A percentile compares a stretch with the other conserved stretches of the same genome.
Conservation (phyloP, 768 basidiomycete genomes). For the Macrolepiota albuminosa region DNA sequence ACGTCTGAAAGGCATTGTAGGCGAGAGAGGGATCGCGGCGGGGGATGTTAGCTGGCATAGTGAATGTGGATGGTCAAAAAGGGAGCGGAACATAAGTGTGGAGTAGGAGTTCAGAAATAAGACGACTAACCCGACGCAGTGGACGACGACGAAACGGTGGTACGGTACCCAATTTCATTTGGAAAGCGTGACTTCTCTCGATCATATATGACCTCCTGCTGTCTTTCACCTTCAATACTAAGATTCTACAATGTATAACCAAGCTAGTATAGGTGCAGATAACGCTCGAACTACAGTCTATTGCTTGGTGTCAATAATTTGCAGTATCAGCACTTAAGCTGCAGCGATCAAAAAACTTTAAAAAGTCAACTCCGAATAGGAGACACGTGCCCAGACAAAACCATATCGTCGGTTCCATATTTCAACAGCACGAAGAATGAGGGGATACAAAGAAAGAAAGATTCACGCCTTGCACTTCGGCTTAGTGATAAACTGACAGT, state of each 20-base stretch:
- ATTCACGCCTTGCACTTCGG: not conserved
- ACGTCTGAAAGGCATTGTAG: not conserved
- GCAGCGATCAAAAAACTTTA: not conserved
- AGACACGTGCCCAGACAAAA: not conserved
- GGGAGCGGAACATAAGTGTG: slow-evolving; percentile 20
- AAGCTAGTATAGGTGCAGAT: not conserved
- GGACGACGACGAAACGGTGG: slow-evolving; percentile 34
- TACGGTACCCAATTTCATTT: slow-evolving; percentile 28
- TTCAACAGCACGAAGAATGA: not conserved
- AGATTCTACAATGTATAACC: not conserved
- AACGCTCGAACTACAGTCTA: not conserved
- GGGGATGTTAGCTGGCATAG: not conserved
- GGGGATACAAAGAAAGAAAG: not conserved
- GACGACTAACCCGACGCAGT: slow-evolving; percentile 34
- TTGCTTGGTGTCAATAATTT: too few relatives aligned
- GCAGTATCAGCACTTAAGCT: too few relatives aligned
- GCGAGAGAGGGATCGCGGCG: not conserved
- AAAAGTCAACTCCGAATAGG: not conserved
- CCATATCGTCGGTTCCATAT: not conserved
- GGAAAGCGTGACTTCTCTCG: slow-evolving; percentile 10
- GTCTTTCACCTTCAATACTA: not conserved
- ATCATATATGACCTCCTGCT: not conserved
- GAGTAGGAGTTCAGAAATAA: slow-evolving; percentile 22
- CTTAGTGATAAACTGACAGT: not conserved
- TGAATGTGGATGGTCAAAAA: not conserved